Evolutionary conservation across 345 rosid species (phyloP).

Genomic region (Nasturtium officinale): DNA sequence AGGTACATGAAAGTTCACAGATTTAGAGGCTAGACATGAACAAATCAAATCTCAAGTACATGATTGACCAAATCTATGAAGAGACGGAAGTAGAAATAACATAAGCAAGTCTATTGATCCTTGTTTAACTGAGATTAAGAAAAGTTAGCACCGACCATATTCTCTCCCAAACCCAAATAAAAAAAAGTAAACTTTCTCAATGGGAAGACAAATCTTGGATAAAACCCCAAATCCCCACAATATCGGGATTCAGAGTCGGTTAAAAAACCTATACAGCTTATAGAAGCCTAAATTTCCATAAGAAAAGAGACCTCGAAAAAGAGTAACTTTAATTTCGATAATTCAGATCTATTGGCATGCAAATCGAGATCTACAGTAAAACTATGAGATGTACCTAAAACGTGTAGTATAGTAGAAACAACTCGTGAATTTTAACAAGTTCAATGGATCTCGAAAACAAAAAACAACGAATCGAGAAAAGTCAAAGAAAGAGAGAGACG

Average conservation of each 20-base stretch:
- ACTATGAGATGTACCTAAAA: neutral
- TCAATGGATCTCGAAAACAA: neutral
- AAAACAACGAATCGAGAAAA: neutral
- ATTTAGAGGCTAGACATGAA: constrained; percentile 1
- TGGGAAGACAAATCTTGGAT: neutral
- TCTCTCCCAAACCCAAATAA: neutral
- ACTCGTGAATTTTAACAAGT: neutral
- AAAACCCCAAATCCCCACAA: constrained; percentile 20
- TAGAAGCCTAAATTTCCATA: neutral
- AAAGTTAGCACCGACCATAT: neutral
- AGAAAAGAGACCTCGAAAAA: neutral
- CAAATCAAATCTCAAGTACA: neutral
- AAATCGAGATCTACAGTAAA: constrained; percentile 22
- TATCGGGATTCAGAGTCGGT: neutral
- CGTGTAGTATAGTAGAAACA: neutral
- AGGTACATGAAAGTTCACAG: constrained; percentile 26
- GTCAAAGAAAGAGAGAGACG: neutral
- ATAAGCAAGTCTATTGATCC: neutral
- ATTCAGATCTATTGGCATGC: constrained; percentile 24
- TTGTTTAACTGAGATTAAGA: neutral
- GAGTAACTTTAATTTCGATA: neutral
- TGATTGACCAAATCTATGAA: neutral
- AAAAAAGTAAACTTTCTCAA: neutral
- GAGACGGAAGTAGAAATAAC: neutral
- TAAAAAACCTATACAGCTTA: neutral